Evolutionary conservation across 2,329 filamentous ascomycete genomes (phyloP), one percentile per base, ranked within the genome.

Genomic region (Phyllosticta capitalensis): DNA sequence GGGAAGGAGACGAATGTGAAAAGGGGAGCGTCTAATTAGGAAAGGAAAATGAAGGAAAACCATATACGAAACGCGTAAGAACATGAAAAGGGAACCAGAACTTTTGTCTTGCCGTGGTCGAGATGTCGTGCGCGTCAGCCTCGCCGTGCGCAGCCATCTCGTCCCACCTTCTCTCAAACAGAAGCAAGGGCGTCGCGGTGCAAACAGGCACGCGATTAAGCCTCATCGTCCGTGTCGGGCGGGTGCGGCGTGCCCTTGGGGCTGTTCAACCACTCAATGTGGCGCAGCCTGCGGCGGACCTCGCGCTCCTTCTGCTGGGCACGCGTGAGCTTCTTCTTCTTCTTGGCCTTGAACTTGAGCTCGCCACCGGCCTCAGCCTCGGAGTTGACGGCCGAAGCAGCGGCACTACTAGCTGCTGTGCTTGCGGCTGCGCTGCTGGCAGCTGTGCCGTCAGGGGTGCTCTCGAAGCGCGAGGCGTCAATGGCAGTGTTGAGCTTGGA

Each of bases 321-420:
- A 80, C 95, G 90, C 60, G 94, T 99, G 84, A 94, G 84, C 89
- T 99, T 99, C 85, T 92, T 95, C 90, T 96, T 96, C 78, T 87
- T 87, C 83, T 92, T 94, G 9, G 88, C 81, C 74, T 82, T 84
- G 85, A 99, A 99, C 78, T 95, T 92, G 81, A 99, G 83, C 62
- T 80, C 82, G 74, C 87, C 73, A 62, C 84, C 85, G 67, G 94
- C 92, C 75, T 97, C 92, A 0, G 81, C 84, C n/a, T 90, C 92
- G 38, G 84, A 88, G 78, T 91, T 92, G 61, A 85, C 86, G 1
- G 87, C 86, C 54, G 85, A 84, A 54, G 79, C 79, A 51, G 77
- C 78, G 1, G 82, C 70, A 17, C 52, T 55, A 61, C 69, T 71
- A 21, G 71, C 68, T 1, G 66, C 67, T 0, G 72, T 71, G 38